Conservation (phyloP, 345 rosid genomes). For the Murraya koenigii region DNA sequence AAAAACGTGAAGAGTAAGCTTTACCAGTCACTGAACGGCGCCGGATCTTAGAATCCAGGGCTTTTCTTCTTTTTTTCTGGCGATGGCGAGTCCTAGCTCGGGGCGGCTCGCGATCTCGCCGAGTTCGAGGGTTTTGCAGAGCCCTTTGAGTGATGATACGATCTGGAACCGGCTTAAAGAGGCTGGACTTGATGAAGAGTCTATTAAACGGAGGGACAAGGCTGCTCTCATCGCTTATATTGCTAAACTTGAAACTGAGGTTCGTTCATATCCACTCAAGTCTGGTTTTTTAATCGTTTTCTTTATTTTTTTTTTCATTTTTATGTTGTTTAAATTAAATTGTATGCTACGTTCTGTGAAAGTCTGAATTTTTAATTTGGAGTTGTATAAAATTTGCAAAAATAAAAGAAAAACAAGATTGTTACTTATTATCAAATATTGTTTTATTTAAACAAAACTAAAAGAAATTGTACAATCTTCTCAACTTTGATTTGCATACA, state of each 20-base stretch:
- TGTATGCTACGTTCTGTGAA: neutral
- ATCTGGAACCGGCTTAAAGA: conserved; percentile 84
- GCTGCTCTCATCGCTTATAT: conserved; percentile 86
- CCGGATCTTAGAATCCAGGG: conserved; percentile 15
- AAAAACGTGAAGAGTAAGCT: neutral
- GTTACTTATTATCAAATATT: neutral
- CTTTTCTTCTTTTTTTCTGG: neutral
- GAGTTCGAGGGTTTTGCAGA: conserved; percentile 66
- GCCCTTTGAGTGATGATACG: conserved; percentile 52
- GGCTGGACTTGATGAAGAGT: conserved; percentile 85
- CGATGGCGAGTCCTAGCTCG: conserved; percentile 66
- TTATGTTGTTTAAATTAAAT: neutral
- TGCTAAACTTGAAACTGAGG: conserved; percentile 91
- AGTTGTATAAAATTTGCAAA: neutral
- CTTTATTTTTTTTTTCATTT: neutral
- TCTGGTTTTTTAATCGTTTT: neutral
- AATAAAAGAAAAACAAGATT: neutral
- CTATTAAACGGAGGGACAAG: conserved; percentile 78
- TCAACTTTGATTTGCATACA: neutral
- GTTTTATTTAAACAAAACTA: neutral
- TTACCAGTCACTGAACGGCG: neutral
- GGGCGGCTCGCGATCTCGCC: conserved; percentile 46
- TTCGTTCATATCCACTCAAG: conserved; percentile 19
- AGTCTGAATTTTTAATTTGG: neutral
- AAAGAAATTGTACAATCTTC: neutral